phyloP scores from a whole-genome alignment of 257 asterid genomes.

The Ligustrum vulgare region DNA sequence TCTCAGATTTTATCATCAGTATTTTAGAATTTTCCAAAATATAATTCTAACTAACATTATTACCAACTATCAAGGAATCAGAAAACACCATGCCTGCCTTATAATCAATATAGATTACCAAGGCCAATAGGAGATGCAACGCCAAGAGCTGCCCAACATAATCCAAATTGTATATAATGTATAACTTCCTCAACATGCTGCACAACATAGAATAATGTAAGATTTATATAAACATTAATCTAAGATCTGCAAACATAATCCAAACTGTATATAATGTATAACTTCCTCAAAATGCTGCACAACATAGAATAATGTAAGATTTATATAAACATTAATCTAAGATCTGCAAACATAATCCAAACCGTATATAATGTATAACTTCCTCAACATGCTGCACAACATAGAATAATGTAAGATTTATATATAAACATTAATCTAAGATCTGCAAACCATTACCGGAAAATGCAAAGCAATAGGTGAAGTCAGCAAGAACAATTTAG shows the following conservation, averaged over 20 bases:
- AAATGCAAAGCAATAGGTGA: background rate
- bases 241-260: no score
- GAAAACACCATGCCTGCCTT: background rate
- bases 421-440: constrained; percentile 11
- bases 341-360: constrained; percentile 93
- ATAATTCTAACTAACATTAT: background rate
- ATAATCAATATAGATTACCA: constrained; percentile 48
- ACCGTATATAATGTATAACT: constrained; percentile 50
- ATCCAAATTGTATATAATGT: no score
- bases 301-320: no score
- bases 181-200: no score
- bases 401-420: background rate
- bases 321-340: no score
- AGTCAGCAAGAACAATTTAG: background rate
- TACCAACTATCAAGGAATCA: constrained; percentile 5
- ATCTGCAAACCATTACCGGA: constrained; percentile 13
- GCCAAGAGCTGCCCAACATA: constrained; percentile 97
- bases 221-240: no score
- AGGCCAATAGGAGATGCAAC: constrained; percentile 98
- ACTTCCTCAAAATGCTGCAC: no score
- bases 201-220: no score
- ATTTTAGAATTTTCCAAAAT: no score
- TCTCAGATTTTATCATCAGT: no score
- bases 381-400: constrained; percentile 74
- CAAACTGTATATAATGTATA: no score